Evolutionary conservation across 1,284 basidiomycete genomes (phyloP).

Genomic region (Sanghuangporus sanghuang): DNA sequence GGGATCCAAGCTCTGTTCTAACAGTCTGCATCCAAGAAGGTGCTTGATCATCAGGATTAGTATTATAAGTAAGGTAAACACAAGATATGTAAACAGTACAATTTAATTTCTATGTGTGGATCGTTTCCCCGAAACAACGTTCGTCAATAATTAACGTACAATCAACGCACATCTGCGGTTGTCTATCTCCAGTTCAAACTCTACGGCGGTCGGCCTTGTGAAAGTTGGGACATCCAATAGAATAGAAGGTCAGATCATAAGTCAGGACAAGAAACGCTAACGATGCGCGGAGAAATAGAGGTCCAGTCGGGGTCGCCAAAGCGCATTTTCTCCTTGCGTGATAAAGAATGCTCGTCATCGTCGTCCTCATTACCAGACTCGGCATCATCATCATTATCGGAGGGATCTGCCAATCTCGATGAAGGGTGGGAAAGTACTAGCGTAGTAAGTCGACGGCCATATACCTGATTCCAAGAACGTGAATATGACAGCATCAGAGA

Average conservation of each 20-base stretch:
- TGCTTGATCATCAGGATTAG: not conserved
- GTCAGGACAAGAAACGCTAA: constrained; percentile 11
- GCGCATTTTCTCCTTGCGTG: not conserved
- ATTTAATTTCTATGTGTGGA: not conserved
- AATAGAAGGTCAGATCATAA: not conserved
- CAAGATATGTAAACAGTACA: not conserved
- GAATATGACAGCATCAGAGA: not conserved
- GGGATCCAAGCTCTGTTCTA: not conserved
- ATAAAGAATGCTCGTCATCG: not conserved
- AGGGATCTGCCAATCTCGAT: not conserved
- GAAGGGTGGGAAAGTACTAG: constrained; percentile 40
- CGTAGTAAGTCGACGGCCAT: constrained; percentile 48
- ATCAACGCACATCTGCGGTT: no score
- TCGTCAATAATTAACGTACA: no score
- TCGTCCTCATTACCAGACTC: not conserved
- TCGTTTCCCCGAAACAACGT: not conserved
- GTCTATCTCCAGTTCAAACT: not conserved
- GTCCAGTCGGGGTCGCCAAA: constrained; percentile 3
- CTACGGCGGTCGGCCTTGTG: not conserved
- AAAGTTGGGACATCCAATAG: not conserved
- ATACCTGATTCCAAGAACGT: constrained; percentile 31
- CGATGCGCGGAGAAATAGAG: constrained; percentile 1
- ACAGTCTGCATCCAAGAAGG: no score
- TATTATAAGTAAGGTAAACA: not conserved
- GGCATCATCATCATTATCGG: not conserved